These are phyloP conservation scores for Symbiotaphrina buchneri DNA, from an alignment of 495 filamentous ascomycete species.

Conservation along the genomic window DNA sequence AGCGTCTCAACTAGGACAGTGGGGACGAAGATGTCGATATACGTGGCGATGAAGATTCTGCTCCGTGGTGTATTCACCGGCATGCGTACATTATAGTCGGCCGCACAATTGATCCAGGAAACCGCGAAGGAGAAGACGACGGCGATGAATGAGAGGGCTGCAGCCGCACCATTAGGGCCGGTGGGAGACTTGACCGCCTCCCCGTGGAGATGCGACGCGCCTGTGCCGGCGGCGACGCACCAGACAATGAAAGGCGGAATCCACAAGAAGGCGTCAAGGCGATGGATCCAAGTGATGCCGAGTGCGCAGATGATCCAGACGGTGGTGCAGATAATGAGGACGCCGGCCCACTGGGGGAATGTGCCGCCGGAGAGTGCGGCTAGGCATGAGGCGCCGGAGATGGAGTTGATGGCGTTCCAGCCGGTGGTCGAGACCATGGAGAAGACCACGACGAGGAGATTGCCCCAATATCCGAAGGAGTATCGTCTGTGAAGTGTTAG, in stretches of 20 bases:
- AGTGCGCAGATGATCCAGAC: constrained; percentile 21
- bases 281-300: constrained; percentile 20
- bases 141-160: constrained; percentile 25
- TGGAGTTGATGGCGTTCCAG: constrained; percentile 21
- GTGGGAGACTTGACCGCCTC: constrained; percentile 14
- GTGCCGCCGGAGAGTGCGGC: constrained; percentile 23
- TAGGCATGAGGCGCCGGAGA: constrained; percentile 25
- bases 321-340: constrained; percentile 20
- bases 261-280: constrained; percentile 20
- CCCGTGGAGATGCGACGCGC: constrained; percentile 22
- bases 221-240: constrained; percentile 30
- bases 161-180: constrained; percentile 19
- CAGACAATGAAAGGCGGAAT: constrained; percentile 30
- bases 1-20: constrained; percentile 31
- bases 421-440: too few relatives aligned
- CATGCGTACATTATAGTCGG: constrained; percentile 41
- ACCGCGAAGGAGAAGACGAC: constrained; percentile 34
- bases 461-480: too few relatives aligned
- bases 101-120: constrained; percentile 28
- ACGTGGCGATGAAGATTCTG: constrained; percentile 28
- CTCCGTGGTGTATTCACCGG: constrained; percentile 23
- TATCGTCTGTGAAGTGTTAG: too few relatives aligned
- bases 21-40: constrained; percentile 24
- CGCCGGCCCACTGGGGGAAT: constrained; percentile 21
- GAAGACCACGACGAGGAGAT: too few relatives aligned